A percentile compares a stretch with the other conserved stretches of the same genome.
Conservation (phyloP, 2,329 filamentous ascomycete genomes). For the Nigrospora osmanthi region DNA sequence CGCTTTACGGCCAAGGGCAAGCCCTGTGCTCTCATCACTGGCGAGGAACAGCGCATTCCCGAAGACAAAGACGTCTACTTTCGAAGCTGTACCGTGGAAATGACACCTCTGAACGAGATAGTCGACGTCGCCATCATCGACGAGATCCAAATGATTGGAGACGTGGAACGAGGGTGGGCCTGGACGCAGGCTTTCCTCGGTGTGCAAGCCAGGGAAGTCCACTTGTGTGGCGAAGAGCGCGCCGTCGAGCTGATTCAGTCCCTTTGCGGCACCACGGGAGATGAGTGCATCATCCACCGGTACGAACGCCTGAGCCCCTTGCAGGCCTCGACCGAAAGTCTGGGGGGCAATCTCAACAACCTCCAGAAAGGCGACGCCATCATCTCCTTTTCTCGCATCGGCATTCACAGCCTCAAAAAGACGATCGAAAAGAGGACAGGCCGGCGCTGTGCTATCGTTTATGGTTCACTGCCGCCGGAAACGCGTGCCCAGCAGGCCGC, state of each 20-base stretch:
- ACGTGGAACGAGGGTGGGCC: constrained; percentile 74
- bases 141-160: constrained; percentile 96
- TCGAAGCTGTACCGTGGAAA: constrained; percentile 89
- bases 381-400: constrained; percentile 76
- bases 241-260: constrained; percentile 71
- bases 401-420: constrained; percentile 71
- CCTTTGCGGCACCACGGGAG: constrained; percentile 71
- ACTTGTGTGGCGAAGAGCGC: constrained; percentile 86
- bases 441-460: constrained; percentile 82
- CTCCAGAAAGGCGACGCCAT: constrained; percentile 87
- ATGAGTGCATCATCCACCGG: constrained; percentile 71
- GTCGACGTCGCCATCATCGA: constrained; percentile 94
- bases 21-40: constrained; percentile 75
- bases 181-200: constrained; percentile 92
- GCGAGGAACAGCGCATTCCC: constrained; percentile 76
- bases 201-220: constrained; percentile 78
- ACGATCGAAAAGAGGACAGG: constrained; percentile 71
- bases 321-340: constrained; percentile 52
- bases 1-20: constrained; percentile 73
- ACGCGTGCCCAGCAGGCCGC: constrained; percentile 85
- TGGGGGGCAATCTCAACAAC: constrained; percentile 55
- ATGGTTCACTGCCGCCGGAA: constrained; percentile 85
- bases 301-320: constrained; percentile 82
- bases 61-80: constrained; percentile 51
- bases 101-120: constrained; percentile 48